phyloP scores from a whole-genome alignment of 2,329 filamentous ascomycete species.

The Grosmannia huntii region DNA sequence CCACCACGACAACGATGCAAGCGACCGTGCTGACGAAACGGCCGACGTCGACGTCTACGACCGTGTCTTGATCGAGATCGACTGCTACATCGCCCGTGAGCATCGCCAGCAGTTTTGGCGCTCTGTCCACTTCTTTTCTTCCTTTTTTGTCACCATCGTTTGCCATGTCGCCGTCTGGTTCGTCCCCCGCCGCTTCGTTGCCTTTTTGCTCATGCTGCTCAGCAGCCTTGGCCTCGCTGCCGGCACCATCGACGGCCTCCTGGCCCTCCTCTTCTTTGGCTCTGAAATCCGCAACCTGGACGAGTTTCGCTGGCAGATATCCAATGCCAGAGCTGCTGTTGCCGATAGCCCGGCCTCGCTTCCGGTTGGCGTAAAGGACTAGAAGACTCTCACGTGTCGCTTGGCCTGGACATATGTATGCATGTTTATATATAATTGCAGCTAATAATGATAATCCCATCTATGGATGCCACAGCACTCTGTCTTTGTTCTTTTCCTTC shows the following conservation, averaged over 20 bases:
- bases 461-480: neutral
- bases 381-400: neutral
- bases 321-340: constrained; percentile 41
- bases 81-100: constrained; percentile 59
- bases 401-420: neutral
- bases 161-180: constrained; percentile 82
- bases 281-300: constrained; percentile 69
- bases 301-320: constrained; percentile 91
- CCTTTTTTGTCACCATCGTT: constrained; percentile 54
- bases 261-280: constrained; percentile 76
- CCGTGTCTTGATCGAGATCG: constrained; percentile 59
- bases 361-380: neutral
- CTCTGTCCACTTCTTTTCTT: constrained; percentile 57
- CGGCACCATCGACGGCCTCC: constrained; percentile 72
- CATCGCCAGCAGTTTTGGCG: constrained; percentile 58
- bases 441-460: neutral
- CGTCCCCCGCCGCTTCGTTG: constrained; percentile 54
- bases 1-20: neutral
- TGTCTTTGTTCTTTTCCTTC: neutral
- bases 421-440: neutral
- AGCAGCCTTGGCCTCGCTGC: constrained; percentile 65
- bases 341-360: neutral
- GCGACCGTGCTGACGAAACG: neutral
- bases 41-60: constrained; percentile 29
- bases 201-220: constrained; percentile 69